Conservation (phyloP, 2,329 filamentous ascomycete genomes). For the Exophiala aquamarina region DNA sequence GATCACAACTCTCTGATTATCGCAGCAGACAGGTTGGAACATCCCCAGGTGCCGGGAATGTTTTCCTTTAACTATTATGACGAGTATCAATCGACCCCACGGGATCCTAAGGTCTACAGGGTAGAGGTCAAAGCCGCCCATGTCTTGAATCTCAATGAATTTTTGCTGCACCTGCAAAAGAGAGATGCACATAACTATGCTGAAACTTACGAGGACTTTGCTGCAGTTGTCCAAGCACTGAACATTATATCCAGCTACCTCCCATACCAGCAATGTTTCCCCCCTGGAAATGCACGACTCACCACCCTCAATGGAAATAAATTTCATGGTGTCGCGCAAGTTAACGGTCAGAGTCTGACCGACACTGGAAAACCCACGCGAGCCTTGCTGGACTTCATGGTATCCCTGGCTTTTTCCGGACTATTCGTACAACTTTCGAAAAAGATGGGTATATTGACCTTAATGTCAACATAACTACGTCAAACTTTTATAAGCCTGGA, state of each 20-base stretch:
- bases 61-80: too few species aligned
- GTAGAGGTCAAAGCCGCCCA: too few species aligned
- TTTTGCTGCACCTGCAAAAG: not conserved
- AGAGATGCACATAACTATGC: not conserved
- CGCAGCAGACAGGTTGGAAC: too few species aligned
- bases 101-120: too few species aligned
- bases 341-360: not conserved
- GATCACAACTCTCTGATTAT: too few species aligned
- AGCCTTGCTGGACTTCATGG: not conserved
- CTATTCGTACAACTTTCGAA: not conserved
- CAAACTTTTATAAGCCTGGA: not conserved
- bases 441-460: not conserved
- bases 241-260: conserved; percentile 1
- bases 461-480: conserved; percentile 10
- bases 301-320: conserved; percentile 8
- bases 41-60: too few species aligned
- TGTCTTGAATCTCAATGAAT: not conserved
- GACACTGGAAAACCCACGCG: not conserved
- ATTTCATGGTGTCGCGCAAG: conserved; percentile 9
- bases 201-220: not conserved
- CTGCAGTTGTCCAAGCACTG: not conserved
- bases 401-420: conserved; percentile 12
- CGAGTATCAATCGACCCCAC: too few species aligned
- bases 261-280: conserved; percentile 6
- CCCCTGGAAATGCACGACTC: not conserved